Evolutionary conservation across 306 rosid species (phyloP).

Genomic region (Prunus armeniaca): DNA sequence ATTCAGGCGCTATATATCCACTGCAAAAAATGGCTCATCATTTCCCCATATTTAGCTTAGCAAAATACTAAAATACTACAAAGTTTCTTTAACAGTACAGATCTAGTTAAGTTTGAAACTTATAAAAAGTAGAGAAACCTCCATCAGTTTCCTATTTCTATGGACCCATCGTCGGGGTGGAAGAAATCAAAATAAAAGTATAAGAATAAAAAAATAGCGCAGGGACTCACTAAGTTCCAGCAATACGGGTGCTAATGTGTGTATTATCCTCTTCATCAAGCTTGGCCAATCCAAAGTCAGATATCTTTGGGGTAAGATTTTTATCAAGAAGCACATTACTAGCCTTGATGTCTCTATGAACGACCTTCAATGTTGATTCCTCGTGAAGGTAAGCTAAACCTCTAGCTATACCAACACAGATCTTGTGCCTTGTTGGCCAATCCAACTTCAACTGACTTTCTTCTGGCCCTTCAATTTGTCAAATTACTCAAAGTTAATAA

Average conservation of each 20-base stretch:
- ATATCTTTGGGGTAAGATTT: too few species aligned
- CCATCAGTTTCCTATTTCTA: background rate
- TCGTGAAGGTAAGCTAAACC: conserved; percentile 47
- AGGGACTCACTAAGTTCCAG: too few species aligned
- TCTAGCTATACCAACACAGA: conserved; percentile 65
- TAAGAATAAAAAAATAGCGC: background rate
- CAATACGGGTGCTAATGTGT: too few species aligned
- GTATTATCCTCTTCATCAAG: too few species aligned
- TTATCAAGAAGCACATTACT: conserved; percentile 12
- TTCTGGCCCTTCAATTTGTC: conserved; percentile 13
- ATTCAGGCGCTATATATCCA: conserved; percentile 40
- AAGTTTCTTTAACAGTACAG: background rate
- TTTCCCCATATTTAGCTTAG: background rate
- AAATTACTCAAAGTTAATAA: background rate
- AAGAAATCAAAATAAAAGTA: background rate
- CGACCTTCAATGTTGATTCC: conserved; percentile 37
- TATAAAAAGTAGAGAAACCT: background rate
- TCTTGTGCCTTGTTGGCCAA: conserved; percentile 63
- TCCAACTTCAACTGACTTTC: conserved; percentile 30
- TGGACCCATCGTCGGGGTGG: background rate
- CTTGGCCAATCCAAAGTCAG: too few species aligned
- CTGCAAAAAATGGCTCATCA: conserved; percentile 5
- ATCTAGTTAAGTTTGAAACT: too few species aligned
- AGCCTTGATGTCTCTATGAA: conserved; percentile 52
- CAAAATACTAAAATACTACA: background rate